Percentiles rank a stretch among this genome's conserved stretches.
Evolutionary conservation across 495 filamentous ascomycete species (phyloP).

Genomic region (Aspergillus nidulans): DNA sequence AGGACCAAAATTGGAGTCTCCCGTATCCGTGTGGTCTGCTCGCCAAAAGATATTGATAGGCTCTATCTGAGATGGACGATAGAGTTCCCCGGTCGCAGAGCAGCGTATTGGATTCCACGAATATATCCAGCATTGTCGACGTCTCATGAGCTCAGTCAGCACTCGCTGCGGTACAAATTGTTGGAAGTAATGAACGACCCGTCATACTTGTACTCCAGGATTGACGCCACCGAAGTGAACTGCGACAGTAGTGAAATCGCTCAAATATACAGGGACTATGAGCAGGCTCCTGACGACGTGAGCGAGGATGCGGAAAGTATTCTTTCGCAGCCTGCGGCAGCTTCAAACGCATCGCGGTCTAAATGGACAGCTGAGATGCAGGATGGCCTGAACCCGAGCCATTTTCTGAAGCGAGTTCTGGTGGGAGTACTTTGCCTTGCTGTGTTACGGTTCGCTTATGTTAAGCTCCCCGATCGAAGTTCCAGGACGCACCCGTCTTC

Average conservation of each 20-base stretch:
- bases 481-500: not conserved
- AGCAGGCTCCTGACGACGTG: not conserved
- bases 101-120: conserved; percentile 26
- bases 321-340: not conserved
- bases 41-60: conserved; percentile 20
- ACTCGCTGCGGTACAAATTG: conserved; percentile 12
- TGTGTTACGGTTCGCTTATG: not conserved
- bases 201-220: not conserved
- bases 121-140: conserved; percentile 16
- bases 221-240: not conserved
- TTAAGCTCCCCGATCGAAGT: not conserved
- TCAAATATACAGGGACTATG: not conserved
- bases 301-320: not conserved
- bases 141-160: conserved; percentile 3
- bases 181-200: not conserved
- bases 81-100: conserved; percentile 4
- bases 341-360: not conserved
- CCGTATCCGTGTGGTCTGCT: conserved; percentile 24
- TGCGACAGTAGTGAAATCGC: not conserved
- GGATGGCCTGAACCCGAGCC: not conserved
- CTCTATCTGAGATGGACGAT: conserved; percentile 31
- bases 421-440: not conserved
- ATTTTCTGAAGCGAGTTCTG: not conserved
- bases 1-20: conserved; percentile 16
- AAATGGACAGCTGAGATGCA: not conserved